These are phyloP conservation scores for Corylus americana DNA, from an alignment of 306 rosid species.

Conservation along the genomic window DNA sequence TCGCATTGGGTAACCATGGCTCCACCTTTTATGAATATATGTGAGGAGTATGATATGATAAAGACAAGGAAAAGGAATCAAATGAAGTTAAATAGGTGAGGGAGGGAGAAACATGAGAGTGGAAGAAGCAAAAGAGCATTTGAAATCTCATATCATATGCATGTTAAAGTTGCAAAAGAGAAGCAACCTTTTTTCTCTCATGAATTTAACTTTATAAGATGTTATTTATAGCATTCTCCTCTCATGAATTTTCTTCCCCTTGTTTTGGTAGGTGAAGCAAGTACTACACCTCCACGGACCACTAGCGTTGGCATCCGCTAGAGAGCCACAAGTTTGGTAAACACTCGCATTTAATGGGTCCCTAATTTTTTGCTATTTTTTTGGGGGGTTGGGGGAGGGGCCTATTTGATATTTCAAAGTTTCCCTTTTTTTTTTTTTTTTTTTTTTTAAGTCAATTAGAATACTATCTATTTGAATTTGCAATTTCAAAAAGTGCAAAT, in stretches of 20 bases:
- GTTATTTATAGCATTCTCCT: background rate
- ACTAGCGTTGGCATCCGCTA: background rate
- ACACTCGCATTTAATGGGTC: background rate
- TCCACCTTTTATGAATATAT: background rate
- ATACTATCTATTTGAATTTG: too few relatives aligned
- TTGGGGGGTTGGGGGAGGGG: too few relatives aligned
- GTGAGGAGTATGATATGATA: background rate
- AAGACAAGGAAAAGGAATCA: constrained; percentile 18
- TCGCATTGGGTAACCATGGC: background rate
- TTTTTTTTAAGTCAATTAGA: too few relatives aligned
- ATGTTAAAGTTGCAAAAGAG: background rate
- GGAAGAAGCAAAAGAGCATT: background rate
- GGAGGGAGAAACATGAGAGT: background rate
- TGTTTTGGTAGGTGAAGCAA: constrained; percentile 15
- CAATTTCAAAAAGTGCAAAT: too few relatives aligned
- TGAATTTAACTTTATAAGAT: background rate
- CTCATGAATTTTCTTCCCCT: background rate
- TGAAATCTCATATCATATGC: background rate
- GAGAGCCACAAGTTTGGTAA: background rate
- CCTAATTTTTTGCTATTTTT: background rate
- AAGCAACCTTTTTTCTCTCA: background rate
- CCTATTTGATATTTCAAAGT: background rate
- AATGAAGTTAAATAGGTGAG: too few relatives aligned
- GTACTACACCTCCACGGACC: too few relatives aligned
- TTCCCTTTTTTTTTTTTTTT: background rate